Conservation (phyloP, 345 rosid genomes). For the Eutrema yunnanense region DNA sequence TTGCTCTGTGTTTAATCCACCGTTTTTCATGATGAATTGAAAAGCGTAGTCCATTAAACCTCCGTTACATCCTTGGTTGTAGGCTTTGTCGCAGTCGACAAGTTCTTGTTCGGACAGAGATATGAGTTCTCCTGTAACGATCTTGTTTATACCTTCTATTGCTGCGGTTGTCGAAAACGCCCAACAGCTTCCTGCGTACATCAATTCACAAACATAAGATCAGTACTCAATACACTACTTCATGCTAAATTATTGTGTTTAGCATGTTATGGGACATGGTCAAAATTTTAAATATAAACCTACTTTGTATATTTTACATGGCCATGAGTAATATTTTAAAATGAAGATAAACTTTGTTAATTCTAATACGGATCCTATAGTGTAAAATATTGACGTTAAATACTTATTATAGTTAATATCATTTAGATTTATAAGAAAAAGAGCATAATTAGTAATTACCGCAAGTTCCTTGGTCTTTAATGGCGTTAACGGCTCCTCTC, state of each 20-base stretch:
- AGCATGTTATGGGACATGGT: background rate
- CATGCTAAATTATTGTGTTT: background rate
- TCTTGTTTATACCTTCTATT: constrained; percentile 86
- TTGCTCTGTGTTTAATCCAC: constrained; percentile 71
- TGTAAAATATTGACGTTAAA: background rate
- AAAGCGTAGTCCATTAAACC: constrained; percentile 98
- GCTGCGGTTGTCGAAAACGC: constrained; percentile 91
- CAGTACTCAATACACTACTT: background rate
- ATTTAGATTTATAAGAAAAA: background rate
- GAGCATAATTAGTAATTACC: constrained; percentile 34
- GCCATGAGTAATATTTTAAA: background rate
- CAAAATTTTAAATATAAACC: background rate
- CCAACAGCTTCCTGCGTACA: constrained; percentile 88
- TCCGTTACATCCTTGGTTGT: constrained; percentile 79
- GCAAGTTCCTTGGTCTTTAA: constrained; percentile 84
- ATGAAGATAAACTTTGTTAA: background rate
- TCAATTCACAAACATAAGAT: background rate
- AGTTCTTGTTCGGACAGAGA: constrained; percentile 85
- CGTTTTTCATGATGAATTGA: constrained; percentile 75
- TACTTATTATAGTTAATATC: background rate
- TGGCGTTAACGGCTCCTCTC: constrained; percentile 59
- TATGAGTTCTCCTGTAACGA: constrained; percentile 71
- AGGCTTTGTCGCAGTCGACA: constrained; percentile 73
- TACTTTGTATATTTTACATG: background rate
- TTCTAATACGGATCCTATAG: background rate